Conservation (phyloP, 331 rosid genomes). For the Erythrophleum ivorense region DNA sequence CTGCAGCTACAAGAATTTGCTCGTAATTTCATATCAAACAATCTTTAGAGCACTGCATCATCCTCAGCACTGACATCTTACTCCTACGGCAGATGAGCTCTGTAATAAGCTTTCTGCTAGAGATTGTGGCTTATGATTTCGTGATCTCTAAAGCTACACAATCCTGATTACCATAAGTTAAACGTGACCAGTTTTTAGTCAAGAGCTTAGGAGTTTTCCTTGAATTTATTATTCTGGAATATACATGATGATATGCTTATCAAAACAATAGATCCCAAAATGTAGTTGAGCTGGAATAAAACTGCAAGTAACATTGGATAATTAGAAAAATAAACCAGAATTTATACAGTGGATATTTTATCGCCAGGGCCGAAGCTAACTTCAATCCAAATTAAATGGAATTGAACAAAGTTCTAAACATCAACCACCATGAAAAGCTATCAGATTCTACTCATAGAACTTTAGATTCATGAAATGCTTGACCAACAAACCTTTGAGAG, state of each 20-base stretch:
- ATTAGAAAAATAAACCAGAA: neutral
- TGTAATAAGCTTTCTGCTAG: neutral
- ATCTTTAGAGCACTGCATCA: neutral
- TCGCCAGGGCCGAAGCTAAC: neutral
- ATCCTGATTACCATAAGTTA: conserved; percentile 1
- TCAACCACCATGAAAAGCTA: neutral
- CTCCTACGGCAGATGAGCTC: neutral
- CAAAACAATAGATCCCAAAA: conserved; percentile 5
- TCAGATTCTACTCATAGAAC: neutral
- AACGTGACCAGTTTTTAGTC: conserved; percentile 1
- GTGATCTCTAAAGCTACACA: conserved; percentile 11
- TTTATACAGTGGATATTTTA: neutral
- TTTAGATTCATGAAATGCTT: conserved; percentile 10
- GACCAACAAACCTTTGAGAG: conserved; percentile 68
- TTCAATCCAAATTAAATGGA: conserved; percentile 10
- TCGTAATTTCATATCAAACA: neutral
- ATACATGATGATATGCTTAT: neutral
- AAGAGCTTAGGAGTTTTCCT: neutral
- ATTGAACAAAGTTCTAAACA: conserved; percentile 2
- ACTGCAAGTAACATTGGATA: conserved; percentile 4
- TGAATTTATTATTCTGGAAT: neutral
- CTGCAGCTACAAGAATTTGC: neutral
- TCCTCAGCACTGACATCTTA: neutral
- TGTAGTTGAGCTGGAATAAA: conserved; percentile 14
- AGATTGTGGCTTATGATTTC: conserved; percentile 11